These are phyloP conservation scores for Cocos nucifera DNA, from an alignment of 176 grass and related monocot species.

Conservation along the genomic window DNA sequence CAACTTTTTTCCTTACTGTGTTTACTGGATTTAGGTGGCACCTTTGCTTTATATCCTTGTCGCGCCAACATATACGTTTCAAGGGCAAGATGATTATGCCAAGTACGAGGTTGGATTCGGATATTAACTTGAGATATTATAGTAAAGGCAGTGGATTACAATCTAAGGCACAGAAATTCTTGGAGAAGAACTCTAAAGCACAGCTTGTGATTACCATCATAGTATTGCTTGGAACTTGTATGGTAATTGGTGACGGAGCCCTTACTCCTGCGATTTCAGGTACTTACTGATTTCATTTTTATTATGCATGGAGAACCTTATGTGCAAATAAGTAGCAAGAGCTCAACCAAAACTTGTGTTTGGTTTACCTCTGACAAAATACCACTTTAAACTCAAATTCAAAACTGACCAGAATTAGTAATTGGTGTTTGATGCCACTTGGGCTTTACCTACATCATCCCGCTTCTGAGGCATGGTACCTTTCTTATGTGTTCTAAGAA, in stretches of 20 bases:
- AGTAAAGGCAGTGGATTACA: slow-evolving; percentile 32
- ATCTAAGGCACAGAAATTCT: slow-evolving; percentile 31
- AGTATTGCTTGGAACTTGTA: slow-evolving; percentile 61
- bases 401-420: no score
- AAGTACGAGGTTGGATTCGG: slow-evolving; percentile 37
- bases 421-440: no score
- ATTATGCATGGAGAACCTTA: no score
- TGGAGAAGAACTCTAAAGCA: slow-evolving; percentile 37
- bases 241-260: slow-evolving; percentile 76
- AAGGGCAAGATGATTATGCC: slow-evolving; percentile 52
- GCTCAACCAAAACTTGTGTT: no score
- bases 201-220: slow-evolving; percentile 52
- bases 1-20: no score
- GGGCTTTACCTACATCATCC: no score
- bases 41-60: slow-evolving; percentile 74
- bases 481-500: no score
- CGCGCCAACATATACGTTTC: slow-evolving; percentile 69
- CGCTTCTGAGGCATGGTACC: no score
- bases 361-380: no score
- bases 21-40: slow-evolving; percentile 41
- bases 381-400: no score
- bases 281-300: slow-evolving; percentile 5
- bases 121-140: slow-evolving; percentile 49
- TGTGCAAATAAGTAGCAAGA: no score
- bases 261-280: slow-evolving; percentile 84